Conservation (phyloP, 2,329 filamentous ascomycete genomes). For the Epichloe uncinata region DNA sequence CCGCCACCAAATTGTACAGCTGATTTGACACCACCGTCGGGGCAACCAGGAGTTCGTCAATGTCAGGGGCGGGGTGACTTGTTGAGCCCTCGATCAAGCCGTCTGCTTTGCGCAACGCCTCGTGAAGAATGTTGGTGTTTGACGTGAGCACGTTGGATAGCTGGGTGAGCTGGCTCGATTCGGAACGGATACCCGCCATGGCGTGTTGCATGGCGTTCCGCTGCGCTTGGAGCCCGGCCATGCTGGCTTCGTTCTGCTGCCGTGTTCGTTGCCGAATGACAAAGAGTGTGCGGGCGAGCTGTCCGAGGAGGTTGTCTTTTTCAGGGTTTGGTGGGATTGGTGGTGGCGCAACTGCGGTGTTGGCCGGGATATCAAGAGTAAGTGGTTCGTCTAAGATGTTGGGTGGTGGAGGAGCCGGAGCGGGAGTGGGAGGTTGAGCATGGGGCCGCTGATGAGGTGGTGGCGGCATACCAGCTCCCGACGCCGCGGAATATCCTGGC, state of each 20-base stretch:
- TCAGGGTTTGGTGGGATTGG: slow-evolving; percentile 92
- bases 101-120: slow-evolving; percentile 68
- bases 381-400: slow-evolving; percentile 46
- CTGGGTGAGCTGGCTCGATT: slow-evolving; percentile 57
- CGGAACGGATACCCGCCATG: slow-evolving; percentile 55
- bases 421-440: slow-evolving; percentile 7
- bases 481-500: slow-evolving; percentile 5
- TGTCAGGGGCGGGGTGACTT: slow-evolving; percentile 54
- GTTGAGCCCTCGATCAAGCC: slow-evolving; percentile 60
- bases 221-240: slow-evolving; percentile 67
- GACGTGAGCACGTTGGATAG: slow-evolving; percentile 57
- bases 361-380: slow-evolving; percentile 33
- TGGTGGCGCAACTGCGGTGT: slow-evolving; percentile 49
- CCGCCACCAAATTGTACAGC: slow-evolving; percentile 76
- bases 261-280: slow-evolving; percentile 56
- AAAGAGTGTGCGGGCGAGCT: slow-evolving; percentile 58
- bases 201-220: slow-evolving; percentile 61
- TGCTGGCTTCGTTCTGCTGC: slow-evolving; percentile 57
- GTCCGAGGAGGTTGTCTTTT: slow-evolving; percentile 73
- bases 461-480: slow-evolving; percentile 2
- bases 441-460: slow-evolving; percentile 6
- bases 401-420: slow-evolving; percentile 26
- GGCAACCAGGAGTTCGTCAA: slow-evolving; percentile 87
- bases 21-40: slow-evolving; percentile 89
- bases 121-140: slow-evolving; percentile 68